phyloP scores from a whole-genome alignment of 345 rosid species.

The Arabidopsis arenosa region DNA sequence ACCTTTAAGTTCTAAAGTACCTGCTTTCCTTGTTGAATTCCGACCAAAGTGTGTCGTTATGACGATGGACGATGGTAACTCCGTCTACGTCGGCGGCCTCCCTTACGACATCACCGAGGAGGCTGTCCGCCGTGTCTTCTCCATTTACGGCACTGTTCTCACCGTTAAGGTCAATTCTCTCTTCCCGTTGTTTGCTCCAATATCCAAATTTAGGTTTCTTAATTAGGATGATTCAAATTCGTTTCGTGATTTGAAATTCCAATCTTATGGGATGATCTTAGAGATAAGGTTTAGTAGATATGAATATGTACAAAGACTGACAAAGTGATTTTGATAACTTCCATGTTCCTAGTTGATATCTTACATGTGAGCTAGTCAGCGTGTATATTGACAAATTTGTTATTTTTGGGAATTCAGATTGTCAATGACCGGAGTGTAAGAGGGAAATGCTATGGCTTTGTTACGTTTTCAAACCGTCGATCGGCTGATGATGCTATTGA shows the following conservation, averaged over 20 bases:
- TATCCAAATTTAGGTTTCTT: slow-evolving; percentile 34
- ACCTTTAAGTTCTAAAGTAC: neutral
- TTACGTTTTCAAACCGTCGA: slow-evolving; percentile 77
- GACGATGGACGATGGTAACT: slow-evolving; percentile 85
- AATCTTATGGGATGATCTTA: neutral
- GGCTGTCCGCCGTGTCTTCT: slow-evolving; percentile 66
- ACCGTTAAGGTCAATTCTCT: slow-evolving; percentile 63
- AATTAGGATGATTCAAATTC: neutral
- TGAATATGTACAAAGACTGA: neutral
- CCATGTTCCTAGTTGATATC: neutral
- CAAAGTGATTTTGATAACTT: neutral
- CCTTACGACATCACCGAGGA: slow-evolving; percentile 76
- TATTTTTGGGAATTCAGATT: slow-evolving; percentile 54
- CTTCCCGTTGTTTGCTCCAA: neutral
- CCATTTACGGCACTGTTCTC: slow-evolving; percentile 66
- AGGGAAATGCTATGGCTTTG: slow-evolving; percentile 89
- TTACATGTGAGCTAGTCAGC: slow-evolving; percentile 9
- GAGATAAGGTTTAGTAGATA: neutral
- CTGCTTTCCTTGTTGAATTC: neutral
- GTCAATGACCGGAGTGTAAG: slow-evolving; percentile 68
- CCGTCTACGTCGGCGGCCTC: slow-evolving; percentile 91
- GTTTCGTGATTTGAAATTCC: neutral
- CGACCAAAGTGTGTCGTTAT: slow-evolving; percentile 40
- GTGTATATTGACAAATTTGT: neutral
- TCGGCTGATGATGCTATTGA: slow-evolving; percentile 80